These are phyloP conservation scores for Immersiella caudata DNA, from an alignment of 495 filamentous ascomycete species.

Conservation along the genomic window DNA sequence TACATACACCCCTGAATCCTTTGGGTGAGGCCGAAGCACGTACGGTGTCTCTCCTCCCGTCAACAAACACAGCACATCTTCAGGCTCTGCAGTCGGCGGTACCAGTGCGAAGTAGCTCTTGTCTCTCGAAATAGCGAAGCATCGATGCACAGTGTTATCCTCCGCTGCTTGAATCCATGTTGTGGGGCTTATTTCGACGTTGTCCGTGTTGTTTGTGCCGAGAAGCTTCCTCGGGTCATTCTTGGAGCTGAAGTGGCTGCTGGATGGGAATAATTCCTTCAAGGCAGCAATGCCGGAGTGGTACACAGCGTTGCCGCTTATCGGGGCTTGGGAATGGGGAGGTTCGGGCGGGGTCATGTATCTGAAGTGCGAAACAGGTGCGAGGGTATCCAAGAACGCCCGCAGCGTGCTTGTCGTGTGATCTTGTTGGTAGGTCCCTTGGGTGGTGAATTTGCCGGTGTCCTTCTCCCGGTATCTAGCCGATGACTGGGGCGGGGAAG, in stretches of 20 bases:
- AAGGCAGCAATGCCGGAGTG: slow-evolving; percentile 14
- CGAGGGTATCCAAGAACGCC: slow-evolving; percentile 21
- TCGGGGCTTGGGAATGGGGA: neutral
- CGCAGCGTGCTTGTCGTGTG: neutral
- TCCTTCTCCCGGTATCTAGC: slow-evolving; percentile 12
- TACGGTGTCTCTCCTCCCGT: slow-evolving; percentile 22
- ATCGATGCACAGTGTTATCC: slow-evolving; percentile 20
- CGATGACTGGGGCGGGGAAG: neutral
- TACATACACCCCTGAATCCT: neutral
- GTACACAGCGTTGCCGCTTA: slow-evolving; percentile 10
- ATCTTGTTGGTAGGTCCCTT: slow-evolving; percentile 19
- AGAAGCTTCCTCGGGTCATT: slow-evolving; percentile 17
- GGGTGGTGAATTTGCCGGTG: slow-evolving; percentile 17
- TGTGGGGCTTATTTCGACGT: neutral
- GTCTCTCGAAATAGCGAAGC: slow-evolving; percentile 19
- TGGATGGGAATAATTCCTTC: slow-evolving; percentile 12
- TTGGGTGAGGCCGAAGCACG: slow-evolving; percentile 17
- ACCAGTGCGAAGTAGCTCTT: slow-evolving; percentile 20
- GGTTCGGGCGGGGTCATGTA: slow-evolving; percentile 9
- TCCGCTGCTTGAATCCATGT: slow-evolving; percentile 21
- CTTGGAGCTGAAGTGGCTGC: slow-evolving; percentile 14
- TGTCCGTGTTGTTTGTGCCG: neutral
- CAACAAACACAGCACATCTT: slow-evolving; percentile 23
- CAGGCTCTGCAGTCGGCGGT: slow-evolving; percentile 20
- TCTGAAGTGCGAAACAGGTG: slow-evolving; percentile 14